Evolutionary conservation across 208 protist genomes (phyloP).

Genomic region (Leishmania tarentolae): DNA sequence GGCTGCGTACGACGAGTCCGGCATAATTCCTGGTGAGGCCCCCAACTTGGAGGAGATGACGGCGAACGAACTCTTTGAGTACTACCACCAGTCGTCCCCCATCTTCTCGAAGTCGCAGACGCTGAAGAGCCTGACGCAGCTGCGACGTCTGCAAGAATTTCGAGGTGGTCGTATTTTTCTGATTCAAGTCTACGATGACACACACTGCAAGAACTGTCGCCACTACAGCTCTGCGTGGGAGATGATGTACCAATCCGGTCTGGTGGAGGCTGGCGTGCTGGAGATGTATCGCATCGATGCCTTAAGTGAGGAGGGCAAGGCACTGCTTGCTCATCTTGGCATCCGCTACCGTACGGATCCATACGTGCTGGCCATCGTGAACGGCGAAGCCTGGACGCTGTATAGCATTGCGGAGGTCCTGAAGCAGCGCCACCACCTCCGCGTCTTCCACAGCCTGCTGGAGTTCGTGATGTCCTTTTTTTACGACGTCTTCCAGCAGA

Average conservation of each 20-base stretch:
- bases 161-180: slow-evolving; percentile 69
- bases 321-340: slow-evolving; percentile 46
- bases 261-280: slow-evolving; percentile 57
- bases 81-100: slow-evolving; percentile 72
- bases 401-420: slow-evolving; percentile 43
- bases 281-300: slow-evolving; percentile 87
- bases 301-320: slow-evolving; percentile 44
- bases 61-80: slow-evolving; percentile 65
- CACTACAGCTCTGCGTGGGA: slow-evolving; percentile 69
- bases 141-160: slow-evolving; percentile 66
- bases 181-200: slow-evolving; percentile 79
- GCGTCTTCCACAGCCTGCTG: slow-evolving; percentile 41
- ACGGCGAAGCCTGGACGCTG: slow-evolving; percentile 67
- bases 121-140: slow-evolving; percentile 38
- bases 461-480: slow-evolving; percentile 86
- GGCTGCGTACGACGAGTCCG: slow-evolving; percentile 70
- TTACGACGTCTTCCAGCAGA: slow-evolving; percentile 45
- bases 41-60: slow-evolving; percentile 47
- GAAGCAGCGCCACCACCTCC: slow-evolving; percentile 34
- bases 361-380: slow-evolving; percentile 61
- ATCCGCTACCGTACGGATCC: slow-evolving; percentile 31
- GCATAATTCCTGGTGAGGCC: slow-evolving; percentile 68
- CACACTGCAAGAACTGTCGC: slow-evolving; percentile 55
- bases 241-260: slow-evolving; percentile 57
- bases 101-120: slow-evolving; percentile 79